Base-by-base conservation (phyloP, 208 protist genomes). In the Acanthamoeba healyi region DNA sequence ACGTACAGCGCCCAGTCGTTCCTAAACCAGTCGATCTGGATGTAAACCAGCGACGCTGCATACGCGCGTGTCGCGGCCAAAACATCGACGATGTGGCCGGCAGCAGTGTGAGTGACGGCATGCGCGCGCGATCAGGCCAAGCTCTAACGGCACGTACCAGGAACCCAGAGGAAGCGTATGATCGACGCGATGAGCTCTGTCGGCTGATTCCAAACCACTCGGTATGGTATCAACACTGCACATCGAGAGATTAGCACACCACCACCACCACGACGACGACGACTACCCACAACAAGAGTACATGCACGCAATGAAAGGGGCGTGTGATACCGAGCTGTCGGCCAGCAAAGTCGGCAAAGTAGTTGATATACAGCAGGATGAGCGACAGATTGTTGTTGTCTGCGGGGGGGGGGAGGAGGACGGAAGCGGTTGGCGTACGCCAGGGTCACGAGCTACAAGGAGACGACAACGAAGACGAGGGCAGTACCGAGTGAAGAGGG, bases 1-100 rank as follows among this genome's bases (percentile, higher is more conserved):
- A 91, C 84, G 54, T 70, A 91, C 46, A 91, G 54, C 7, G 40
- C 29, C 84, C 84, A 91, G 26, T 91, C 84, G 40, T 91, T 91
- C 26, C 42, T 2, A 9, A 32, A 91, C 24, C 36, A 44, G 54
- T 65, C 84, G 10, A 46, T 26, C 84, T 70, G 63, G 40, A 91
- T 91, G 51, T 91, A 91, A 3, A 91, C 36, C 38, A 86, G 34
- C 42, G 42, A 86, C 15, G 46, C 77, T 72, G 26, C 34, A 32
- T 1, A 9, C 3, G 29, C 63, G 54, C 22, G 54, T 61, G n/a
- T n/a, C n/a, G n/a, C 22, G 22, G 54, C 54, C 54, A 61, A 61
- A 22, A 26, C 15, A 12, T 26, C 22, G 54, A 26, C 22, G 15
- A 61, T 61, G 54, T 22, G 54, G 22, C 22, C 15, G 54, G 12